Percentiles rank a stretch among this genome's conserved stretches.
These are phyloP conservation scores for Acacia crassicarpa DNA, from an alignment of 306 rosid species.

Conservation along the genomic window DNA sequence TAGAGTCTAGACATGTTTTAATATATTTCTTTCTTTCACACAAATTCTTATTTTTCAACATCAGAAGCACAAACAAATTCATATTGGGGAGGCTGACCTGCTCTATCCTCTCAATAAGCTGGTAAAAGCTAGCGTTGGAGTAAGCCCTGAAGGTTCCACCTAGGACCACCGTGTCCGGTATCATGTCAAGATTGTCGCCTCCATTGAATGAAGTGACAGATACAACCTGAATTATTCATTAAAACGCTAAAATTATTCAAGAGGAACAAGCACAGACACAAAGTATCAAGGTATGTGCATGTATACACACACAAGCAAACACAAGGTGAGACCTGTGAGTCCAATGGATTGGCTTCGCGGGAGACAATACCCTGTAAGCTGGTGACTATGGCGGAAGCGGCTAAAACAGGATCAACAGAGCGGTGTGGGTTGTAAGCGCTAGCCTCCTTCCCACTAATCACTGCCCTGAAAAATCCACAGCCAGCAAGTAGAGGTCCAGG, in stretches of 20 bases:
- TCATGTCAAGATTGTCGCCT: conserved; percentile 69
- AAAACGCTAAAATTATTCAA: background rate
- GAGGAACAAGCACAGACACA: background rate
- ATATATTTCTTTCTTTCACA: background rate
- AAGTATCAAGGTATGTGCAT: background rate
- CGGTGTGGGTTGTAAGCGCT: conserved; percentile 47
- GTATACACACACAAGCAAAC: background rate
- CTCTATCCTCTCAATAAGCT: conserved; percentile 69
- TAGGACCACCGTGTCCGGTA: conserved; percentile 64
- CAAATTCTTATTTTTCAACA: background rate
- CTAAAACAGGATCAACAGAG: conserved; percentile 76
- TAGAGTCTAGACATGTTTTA: background rate
- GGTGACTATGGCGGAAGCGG: conserved; percentile 82
- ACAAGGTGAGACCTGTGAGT: conserved; percentile 66
- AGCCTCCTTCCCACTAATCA: conserved; percentile 59
- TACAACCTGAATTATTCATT: conserved; percentile 57
- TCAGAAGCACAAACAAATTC: background rate
- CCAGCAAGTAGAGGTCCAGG: conserved; percentile 92
- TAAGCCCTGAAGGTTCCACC: conserved; percentile 95
- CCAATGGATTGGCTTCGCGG: conserved; percentile 89
- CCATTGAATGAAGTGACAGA: conserved; percentile 86
- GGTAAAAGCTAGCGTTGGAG: conserved; percentile 88
- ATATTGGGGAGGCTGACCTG: conserved; percentile 50
- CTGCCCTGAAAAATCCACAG: conserved; percentile 90
- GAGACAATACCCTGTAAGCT: conserved; percentile 95